phyloP scores from a whole-genome alignment of 2,329 filamentous ascomycete genomes.

The Emmonsiellopsis sp. region DNA sequence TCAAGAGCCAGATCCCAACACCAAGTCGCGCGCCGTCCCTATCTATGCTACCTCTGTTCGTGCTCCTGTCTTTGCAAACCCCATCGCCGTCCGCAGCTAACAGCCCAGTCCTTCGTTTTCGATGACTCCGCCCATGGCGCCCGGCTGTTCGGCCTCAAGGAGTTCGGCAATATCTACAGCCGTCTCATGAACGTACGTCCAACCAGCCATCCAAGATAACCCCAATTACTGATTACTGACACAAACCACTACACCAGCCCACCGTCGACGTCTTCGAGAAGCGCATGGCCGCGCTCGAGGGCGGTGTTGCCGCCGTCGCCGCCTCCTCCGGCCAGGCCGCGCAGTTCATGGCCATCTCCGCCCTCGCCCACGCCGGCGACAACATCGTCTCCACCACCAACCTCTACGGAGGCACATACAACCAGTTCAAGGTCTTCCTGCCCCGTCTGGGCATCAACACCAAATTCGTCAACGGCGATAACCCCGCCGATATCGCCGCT shows the following conservation, averaged over 20 bases:
- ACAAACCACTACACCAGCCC: slow-evolving; percentile 44
- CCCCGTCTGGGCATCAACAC: slow-evolving; percentile 79
- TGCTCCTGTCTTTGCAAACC: not conserved
- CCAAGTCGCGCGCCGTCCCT: slow-evolving; percentile 82
- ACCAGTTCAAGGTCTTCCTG: slow-evolving; percentile 88
- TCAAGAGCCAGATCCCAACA: slow-evolving; percentile 68
- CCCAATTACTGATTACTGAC: not conserved
- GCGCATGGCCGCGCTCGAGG: slow-evolving; percentile 89
- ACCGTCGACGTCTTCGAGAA: slow-evolving; percentile 96
- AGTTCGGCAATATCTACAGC: slow-evolving; percentile 96
- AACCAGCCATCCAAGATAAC: not conserved
- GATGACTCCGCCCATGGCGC: slow-evolving; percentile 94
- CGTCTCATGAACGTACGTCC: slow-evolving; percentile 82
- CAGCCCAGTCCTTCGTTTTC: slow-evolving; percentile 69
- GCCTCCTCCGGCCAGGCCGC: slow-evolving; percentile 80
- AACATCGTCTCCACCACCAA: slow-evolving; percentile 90
- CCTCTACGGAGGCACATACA: slow-evolving; percentile 92
- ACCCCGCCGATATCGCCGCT: slow-evolving; percentile 65
- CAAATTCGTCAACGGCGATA: slow-evolving; percentile 79
- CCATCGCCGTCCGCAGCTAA: not conserved
- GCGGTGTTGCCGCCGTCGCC: slow-evolving; percentile 77
- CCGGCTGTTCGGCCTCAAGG: slow-evolving; percentile 90
- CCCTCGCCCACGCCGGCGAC: slow-evolving; percentile 79
- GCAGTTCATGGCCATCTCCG: slow-evolving; percentile 80
- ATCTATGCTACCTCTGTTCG: slow-evolving; percentile 84